Evolutionary conservation across 169 alveolate genomes (phyloP).

Genomic region (Plasmodium cynomolgi): DNA sequence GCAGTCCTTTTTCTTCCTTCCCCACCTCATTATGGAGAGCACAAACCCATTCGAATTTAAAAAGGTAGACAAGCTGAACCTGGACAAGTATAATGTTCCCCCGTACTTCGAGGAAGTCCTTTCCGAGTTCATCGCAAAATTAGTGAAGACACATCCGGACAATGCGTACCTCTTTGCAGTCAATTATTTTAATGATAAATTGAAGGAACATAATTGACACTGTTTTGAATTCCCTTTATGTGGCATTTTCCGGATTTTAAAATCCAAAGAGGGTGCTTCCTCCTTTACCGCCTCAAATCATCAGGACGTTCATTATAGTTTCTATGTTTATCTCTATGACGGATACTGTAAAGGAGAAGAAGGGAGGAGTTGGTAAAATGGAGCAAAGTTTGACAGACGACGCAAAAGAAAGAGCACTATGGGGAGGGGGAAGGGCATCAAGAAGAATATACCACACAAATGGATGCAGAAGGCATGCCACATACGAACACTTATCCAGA

Average conservation of each 20-base stretch:
- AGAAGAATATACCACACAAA: neutral
- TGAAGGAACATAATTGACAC: neutral
- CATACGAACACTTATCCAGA: neutral
- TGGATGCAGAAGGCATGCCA: neutral
- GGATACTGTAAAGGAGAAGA: constrained; percentile 18
- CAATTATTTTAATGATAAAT: constrained; percentile 51
- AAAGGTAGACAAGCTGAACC: constrained; percentile 39
- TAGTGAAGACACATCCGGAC: constrained; percentile 24
- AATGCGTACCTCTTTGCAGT: constrained; percentile 42
- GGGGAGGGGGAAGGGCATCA: neutral
- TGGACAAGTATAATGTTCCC: constrained; percentile 48
- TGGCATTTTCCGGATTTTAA: neutral
- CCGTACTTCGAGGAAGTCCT: constrained; percentile 42
- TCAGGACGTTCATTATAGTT: constrained; percentile 17
- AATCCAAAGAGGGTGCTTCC: neutral
- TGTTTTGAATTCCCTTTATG: neutral
- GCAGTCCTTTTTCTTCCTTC: neutral
- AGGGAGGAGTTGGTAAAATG: neutral
- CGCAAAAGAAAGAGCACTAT: neutral
- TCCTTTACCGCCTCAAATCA: neutral
- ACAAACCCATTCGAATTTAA: constrained; percentile 21
- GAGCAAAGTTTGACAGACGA: neutral
- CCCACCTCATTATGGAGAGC: constrained; percentile 17
- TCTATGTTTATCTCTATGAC: constrained; percentile 45
- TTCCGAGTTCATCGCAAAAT: constrained; percentile 59